These are phyloP conservation scores for Tolypocladium ovalisporum DNA, from an alignment of 2,329 filamentous ascomycete genomes.

Conservation along the genomic window DNA sequence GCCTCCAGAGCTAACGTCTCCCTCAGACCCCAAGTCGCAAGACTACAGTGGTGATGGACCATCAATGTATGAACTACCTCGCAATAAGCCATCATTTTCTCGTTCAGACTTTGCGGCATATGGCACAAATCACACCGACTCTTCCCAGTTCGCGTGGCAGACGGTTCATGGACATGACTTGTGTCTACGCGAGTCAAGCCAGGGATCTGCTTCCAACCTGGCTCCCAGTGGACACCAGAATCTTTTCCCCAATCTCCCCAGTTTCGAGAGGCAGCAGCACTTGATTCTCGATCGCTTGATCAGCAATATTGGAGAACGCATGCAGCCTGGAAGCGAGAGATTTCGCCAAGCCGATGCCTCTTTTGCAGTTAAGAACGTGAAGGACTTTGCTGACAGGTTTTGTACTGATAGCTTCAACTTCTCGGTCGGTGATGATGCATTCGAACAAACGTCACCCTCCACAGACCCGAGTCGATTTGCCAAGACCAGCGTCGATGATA, in stretches of 20 bases:
- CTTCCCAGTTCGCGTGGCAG: neutral
- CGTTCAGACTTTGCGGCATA: slow-evolving; percentile 7
- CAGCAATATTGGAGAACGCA: slow-evolving; percentile 12
- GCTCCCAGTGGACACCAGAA: slow-evolving; percentile 21
- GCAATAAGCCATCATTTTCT: slow-evolving; percentile 4
- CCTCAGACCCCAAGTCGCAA: neutral
- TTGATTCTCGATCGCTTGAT: slow-evolving; percentile 26
- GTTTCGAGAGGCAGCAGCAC: slow-evolving; percentile 30
- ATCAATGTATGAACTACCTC: slow-evolving; percentile 35
- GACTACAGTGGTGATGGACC: slow-evolving; percentile 15
- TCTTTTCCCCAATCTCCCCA: slow-evolving; percentile 15
- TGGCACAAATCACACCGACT: slow-evolving; percentile 1
- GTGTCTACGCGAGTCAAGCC: slow-evolving; percentile 1
- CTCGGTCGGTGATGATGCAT: slow-evolving; percentile 30
- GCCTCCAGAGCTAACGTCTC: neutral
- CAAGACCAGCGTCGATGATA: slow-evolving; percentile 45
- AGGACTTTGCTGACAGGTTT: slow-evolving; percentile 20
- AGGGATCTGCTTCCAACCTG: slow-evolving; percentile 2
- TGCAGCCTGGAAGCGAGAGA: slow-evolving; percentile 7
- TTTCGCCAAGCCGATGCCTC: neutral
- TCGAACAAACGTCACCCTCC: slow-evolving; percentile 19
- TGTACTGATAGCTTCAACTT: slow-evolving; percentile 39
- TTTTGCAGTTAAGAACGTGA: neutral
- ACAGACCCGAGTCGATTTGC: slow-evolving; percentile 28
- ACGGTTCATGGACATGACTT: neutral